Conservation (phyloP, 768 basidiomycete genomes). For the Clavaria fumosa region DNA sequence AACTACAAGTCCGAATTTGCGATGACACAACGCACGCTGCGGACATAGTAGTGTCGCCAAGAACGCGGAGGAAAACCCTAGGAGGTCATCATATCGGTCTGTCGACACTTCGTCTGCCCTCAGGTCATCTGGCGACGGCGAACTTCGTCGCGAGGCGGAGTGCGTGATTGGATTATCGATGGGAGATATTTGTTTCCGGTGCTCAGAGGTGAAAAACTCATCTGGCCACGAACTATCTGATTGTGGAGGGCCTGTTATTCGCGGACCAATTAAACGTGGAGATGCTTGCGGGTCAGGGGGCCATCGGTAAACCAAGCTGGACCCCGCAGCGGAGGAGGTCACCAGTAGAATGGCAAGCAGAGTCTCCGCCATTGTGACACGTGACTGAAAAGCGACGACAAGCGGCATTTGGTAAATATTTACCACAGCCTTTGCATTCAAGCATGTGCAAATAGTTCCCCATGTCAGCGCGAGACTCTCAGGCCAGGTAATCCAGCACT, state of each 20-base stretch:
- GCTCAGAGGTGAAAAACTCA: slow-evolving; percentile 36
- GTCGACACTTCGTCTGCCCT: no score
- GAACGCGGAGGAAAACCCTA: slow-evolving; percentile 71
- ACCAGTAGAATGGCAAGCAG: slow-evolving; percentile 73
- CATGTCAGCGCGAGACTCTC: slow-evolving; percentile 1
- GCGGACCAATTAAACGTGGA: slow-evolving; percentile 57
- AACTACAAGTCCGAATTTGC: slow-evolving; percentile 84
- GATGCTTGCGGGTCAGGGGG: slow-evolving; percentile 54
- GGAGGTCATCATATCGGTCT: slow-evolving; percentile 51
- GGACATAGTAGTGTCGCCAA: slow-evolving; percentile 75
- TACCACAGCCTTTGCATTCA: no score
- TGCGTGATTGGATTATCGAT: slow-evolving; percentile 40
- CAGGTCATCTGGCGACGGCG: slow-evolving; percentile 31
- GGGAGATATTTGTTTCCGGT: slow-evolving; percentile 25
- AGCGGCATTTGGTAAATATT: no score
- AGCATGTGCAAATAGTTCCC: no score
- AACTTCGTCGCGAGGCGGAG: slow-evolving; percentile 28
- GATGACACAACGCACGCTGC: slow-evolving; percentile 67
- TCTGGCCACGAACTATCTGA: slow-evolving; percentile 65
- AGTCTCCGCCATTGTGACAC: slow-evolving; percentile 71
- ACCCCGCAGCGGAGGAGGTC: slow-evolving; percentile 70
- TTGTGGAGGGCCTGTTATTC: slow-evolving; percentile 35
- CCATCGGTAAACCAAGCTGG: slow-evolving; percentile 71
- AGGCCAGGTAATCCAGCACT: no score
- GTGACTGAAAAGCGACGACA: no score